Evolutionary conservation across 805 yeast species (phyloP).

Genomic region (Scheffersomyces coipomensis): DNA sequence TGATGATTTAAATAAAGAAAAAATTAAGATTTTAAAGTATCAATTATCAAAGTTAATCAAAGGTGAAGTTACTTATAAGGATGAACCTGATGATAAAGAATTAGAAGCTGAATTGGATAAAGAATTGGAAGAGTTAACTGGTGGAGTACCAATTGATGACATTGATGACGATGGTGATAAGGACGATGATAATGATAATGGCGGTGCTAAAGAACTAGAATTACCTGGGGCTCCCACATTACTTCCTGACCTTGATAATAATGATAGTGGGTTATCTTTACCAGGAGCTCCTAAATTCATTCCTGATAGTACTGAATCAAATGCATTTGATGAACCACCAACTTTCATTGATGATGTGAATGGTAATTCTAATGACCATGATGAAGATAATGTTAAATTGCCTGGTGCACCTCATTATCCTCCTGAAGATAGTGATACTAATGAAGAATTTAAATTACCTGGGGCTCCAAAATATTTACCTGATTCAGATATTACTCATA

Average conservation of each 20-base stretch:
- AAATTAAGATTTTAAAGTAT: conserved; percentile 34
- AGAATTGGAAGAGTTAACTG: conserved; percentile 16
- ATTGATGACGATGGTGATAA: conserved; percentile 1
- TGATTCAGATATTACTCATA: conserved; percentile 34
- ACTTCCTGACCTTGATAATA: neutral
- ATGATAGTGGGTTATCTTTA: conserved; percentile 6
- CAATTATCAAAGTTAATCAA: conserved; percentile 39
- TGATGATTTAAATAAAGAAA: conserved; percentile 24
- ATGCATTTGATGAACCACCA: conserved; percentile 1
- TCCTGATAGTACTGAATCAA: neutral
- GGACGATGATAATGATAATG: conserved; percentile 1
- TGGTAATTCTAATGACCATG: neutral
- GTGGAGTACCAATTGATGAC: neutral
- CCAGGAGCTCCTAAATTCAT: conserved; percentile 15
- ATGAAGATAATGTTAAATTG: conserved; percentile 11
- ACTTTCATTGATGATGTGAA: conserved; percentile 7
- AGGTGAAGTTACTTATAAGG: conserved; percentile 27
- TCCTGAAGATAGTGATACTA: conserved; percentile 22
- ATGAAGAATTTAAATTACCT: conserved; percentile 28
- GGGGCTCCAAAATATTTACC: conserved; percentile 44
- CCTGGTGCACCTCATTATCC: conserved; percentile 41
- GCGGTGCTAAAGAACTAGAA: neutral
- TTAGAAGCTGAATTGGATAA: conserved; percentile 22
- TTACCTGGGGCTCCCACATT: conserved; percentile 11
- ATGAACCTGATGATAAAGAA: conserved; percentile 25